Base-by-base conservation (phyloP, 805 yeast species). In the Dipodascus albidus region DNA sequence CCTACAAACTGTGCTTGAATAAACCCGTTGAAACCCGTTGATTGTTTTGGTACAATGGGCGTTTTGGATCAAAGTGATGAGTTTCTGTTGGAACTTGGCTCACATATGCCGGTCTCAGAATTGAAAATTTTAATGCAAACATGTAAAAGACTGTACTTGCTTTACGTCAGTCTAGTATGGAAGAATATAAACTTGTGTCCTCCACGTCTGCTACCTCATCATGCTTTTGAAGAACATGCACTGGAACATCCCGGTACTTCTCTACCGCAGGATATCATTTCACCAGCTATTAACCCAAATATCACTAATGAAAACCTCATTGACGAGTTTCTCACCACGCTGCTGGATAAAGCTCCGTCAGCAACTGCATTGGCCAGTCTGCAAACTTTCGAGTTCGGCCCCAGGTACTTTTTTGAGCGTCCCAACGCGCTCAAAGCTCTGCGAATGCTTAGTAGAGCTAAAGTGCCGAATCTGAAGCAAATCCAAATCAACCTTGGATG, bases 271-370 rank as follows among this genome's bases (percentile, higher is more conserved):
- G 44, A 38, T 14, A 38, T 38, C 15, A 38, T 38, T 38, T 38
- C 44, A 3, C 44, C 44, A 3, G 44, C 44, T 6, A 38, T 38
- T 14, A 38, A 38, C 44, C 44, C 44, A 19, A 38, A 38, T 19
- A 38, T 38, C 15, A 38, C 44, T 8, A 38, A 38, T 19, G 44
- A 38, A 38, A 38, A 38, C 44, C 4, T 6, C 17, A 17, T 17
- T 14, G 44, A 38, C 50, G 91, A 67, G 66, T 90, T 90, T 67
- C 91, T 91, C 41, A 83, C 79, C 9, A 85, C 75, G 66, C 93
- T 98, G 14, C 82, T 80, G 3, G 95, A 95, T 4, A 87, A 74
- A 1, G 87, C 87, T 11, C 90, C 85, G 3, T 38, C 44, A 38
- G 44, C 44, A 38, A 38, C 15, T 6, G 44, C 44, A n/a, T 38